Conservation (phyloP, 75 land plant species). For the Chamaecyparis obtusa region DNA sequence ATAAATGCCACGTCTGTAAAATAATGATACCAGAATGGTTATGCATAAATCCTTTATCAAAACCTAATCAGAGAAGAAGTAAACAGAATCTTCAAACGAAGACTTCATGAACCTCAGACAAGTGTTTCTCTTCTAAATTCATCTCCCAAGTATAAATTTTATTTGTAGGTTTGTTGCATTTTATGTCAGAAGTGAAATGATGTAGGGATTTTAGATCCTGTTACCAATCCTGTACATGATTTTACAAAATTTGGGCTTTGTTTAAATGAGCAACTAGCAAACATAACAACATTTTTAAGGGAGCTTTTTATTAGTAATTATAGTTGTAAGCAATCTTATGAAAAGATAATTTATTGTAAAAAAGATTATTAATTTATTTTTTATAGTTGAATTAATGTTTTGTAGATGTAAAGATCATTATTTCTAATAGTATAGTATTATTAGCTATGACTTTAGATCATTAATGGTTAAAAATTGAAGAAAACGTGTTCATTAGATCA, state of each 20-base stretch:
- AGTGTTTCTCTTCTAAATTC: not conserved
- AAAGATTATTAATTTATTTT: too few species aligned
- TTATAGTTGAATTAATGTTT: too few species aligned
- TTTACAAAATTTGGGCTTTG: not conserved
- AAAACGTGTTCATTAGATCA: too few species aligned
- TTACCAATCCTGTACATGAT: not conserved
- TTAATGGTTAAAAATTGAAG: too few species aligned
- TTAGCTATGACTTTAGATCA: too few species aligned
- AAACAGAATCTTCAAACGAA: not conserved
- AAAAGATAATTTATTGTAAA: too few species aligned
- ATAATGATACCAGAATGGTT: not conserved
- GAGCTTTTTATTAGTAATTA: too few species aligned
- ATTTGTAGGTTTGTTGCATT: not conserved
- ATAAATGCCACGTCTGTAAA: constrained; percentile 57
- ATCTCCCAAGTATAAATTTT: not conserved
- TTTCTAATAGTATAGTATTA: too few species aligned
- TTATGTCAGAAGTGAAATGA: not conserved
- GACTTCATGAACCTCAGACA: not conserved
- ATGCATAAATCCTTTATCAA: not conserved
- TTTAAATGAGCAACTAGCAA: too few species aligned
- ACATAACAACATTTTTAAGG: too few species aligned
- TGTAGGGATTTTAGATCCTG: not conserved
- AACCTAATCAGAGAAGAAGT: not conserved
- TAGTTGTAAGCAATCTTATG: too few species aligned
- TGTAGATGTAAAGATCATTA: too few species aligned